Evolutionary conservation across 768 basidiomycete genomes (phyloP), one percentile per base, ranked within the genome.

Genomic region (Clathrus columnatus): DNA sequence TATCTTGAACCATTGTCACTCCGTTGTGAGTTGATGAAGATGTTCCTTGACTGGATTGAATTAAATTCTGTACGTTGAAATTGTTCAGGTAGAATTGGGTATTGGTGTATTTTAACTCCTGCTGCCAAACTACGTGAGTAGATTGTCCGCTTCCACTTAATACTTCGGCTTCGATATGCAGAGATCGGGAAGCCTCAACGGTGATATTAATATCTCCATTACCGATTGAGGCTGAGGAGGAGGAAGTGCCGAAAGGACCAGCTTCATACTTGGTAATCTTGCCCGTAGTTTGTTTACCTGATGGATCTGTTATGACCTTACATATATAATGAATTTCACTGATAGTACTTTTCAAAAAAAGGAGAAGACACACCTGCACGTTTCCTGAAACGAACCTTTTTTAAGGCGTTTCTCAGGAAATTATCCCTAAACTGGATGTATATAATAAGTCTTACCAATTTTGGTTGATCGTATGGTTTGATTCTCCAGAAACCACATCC

Each of bases 401-500:
- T 44, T 53, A 24, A 17, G 30, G 2, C 36, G 2, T 36, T 36
- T 36, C n/a, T 36, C 36, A 36, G 2, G n/a, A 36, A 36, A 36
- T 55, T 8, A 55, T 36, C 29, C 29, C 7, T 17, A 16, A 44
- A 24, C n/a, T 24, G 17, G 49, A 18, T 27, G 24, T 21, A 20
- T 2, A 41, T 10, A 29, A 54, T 4, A 57, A 51, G 17, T 45
- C 48, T 51, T 53, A 65, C 89, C 88, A 91, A 63, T 88, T 89
- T 58, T 78, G 74, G 50, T 84, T 76, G 62, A 85, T 80, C n/a
- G 73, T 68, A 56, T 83, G 84, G 61, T 83, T 73, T 6, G 65
- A 61, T 65, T 91, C 84, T 17, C 82, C 81, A 4, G 87, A 87
- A 20, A 74, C 78, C 43, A 91, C 82, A 62, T 91, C 83, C 43